Evolutionary conservation across 257 asterid genomes (phyloP), one percentile per base, ranked within the genome.

Genomic region (Solanum piurae): DNA sequence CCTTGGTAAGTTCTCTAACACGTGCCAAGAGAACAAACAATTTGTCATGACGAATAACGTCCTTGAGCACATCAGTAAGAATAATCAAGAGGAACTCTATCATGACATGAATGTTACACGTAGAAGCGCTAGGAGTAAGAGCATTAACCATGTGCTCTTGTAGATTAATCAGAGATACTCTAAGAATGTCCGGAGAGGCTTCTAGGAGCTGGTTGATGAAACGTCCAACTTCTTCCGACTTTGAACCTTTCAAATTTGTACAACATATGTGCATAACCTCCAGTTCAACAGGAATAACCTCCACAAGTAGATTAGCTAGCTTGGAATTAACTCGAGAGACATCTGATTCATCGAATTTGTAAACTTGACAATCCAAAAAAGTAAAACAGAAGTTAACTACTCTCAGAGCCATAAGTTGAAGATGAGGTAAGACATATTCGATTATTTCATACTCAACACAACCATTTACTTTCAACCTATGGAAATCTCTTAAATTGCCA

Each of bases 361-460:
- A 11, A 0, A 38, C 3, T 0, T 38, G 42, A 38, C 0, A 38
- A 38, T 10, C 2, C 42, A 38, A 38, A 38, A 16, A 12, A 0
- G 16, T 12, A 40, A 33, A 72, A 72, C 46, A 72, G 27, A 34
- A 34, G 44, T 72, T 1, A 9, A 7, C 13, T 18, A 72, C 46
- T 18, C 27, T 36, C 29, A 36, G 1, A 21, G 49, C 82, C 49
- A 20, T 21, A 73, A 36, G 31, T 20, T 73, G 82, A 10, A 73
- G 2, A 8, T 73, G 46, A 5, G 46, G 46, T 34, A 73, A 9
- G 29, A 73, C 18, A 73, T 8, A 73, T 5, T 73, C 5, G 37
- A 34, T 3, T 20, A 18, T 10, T 31, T 73, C 49, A 36, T 20
- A 5, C 18, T 73, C 49, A 73, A 73, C 0, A 3, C 3, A 73